phyloP scores from a whole-genome alignment of 202 grass and related monocot genomes.

The Alloteropsis angusta region DNA sequence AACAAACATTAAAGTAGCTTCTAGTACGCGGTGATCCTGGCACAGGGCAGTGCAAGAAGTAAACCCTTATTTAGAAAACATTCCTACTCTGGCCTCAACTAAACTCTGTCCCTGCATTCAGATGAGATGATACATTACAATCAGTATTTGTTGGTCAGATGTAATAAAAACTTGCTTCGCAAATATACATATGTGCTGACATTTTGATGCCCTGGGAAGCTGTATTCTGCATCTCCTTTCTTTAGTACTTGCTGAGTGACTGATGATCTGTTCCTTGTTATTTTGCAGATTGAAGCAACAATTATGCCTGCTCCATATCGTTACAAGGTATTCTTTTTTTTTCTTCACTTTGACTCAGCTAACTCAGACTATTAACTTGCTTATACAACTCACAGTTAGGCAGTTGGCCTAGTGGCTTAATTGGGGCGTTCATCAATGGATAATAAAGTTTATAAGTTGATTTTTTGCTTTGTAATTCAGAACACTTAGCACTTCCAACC shows the following conservation, averaged over 20 bases:
- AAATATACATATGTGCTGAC: neutral
- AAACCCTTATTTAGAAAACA: neutral
- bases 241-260: constrained; percentile 17
- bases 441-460: neutral
- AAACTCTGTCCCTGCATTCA: neutral
- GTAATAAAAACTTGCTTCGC: neutral
- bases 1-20: neutral
- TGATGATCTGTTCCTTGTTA: constrained; percentile 13
- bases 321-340: constrained; percentile 62
- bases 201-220: neutral
- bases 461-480: neutral
- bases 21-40: neutral
- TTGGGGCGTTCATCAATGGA: neutral
- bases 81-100: neutral
- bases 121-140: neutral
- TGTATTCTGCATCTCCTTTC: neutral
- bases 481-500: neutral
- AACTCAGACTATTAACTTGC: neutral
- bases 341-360: neutral
- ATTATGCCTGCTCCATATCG: constrained; percentile 77
- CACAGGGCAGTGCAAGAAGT: neutral
- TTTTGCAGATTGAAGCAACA: constrained; percentile 73
- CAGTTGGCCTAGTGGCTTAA: neutral
- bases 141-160: neutral
- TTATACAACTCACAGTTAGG: neutral